Base-by-base conservation (phyloP, 768 basidiomycete species). In the Tephrocybe sp. region DNA sequence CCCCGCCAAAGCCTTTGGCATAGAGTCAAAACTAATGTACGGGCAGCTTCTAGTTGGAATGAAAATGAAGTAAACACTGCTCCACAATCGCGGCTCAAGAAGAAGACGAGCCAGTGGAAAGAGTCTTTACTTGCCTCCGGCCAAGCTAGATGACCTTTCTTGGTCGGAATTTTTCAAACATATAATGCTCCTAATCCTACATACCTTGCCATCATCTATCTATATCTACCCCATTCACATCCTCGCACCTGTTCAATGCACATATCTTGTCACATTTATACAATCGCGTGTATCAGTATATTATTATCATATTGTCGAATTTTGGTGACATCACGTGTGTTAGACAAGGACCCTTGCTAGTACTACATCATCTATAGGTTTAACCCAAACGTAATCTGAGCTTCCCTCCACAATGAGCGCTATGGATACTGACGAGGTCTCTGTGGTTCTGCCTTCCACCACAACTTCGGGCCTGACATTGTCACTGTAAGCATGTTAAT, bases 391-490 rank as follows among this genome's bases (percentile, higher is more conserved):
- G n/a, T n/a, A 34, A 7, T 29, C 27, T 29, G 27, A 34, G 33
- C 41, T 22, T 33, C 25, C 29, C 21, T 38, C 12, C 42, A 63
- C 56, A 42, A 75, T 73, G 72, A 78, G 67, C 63, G 77, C 83
- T 30, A 90, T 89, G 88, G 87, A 90, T 47, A 84, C 84, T 30
- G 87, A 89, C 59, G 88, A 88, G 52, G 69, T 80, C 23, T 79
- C 88, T 18, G 85, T 91, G 22, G 85, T 91, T 19, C 71, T 90
- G 12, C 78, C 88, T 23, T 76, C 86, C 1, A 81, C 79, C 13
- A 83, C 84, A 6, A 79, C 79, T 0, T 90, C 88, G 22, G 88
- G 88, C 4, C 69, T 91, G 46, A 83, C 86, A 3, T 72, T 91
- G 47, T 83, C 86, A 24, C 69, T 91, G 89, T 90, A 59, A 56